phyloP scores from a whole-genome alignment of 2,329 filamentous ascomycete genomes.

The Penicillium vulpinum region DNA sequence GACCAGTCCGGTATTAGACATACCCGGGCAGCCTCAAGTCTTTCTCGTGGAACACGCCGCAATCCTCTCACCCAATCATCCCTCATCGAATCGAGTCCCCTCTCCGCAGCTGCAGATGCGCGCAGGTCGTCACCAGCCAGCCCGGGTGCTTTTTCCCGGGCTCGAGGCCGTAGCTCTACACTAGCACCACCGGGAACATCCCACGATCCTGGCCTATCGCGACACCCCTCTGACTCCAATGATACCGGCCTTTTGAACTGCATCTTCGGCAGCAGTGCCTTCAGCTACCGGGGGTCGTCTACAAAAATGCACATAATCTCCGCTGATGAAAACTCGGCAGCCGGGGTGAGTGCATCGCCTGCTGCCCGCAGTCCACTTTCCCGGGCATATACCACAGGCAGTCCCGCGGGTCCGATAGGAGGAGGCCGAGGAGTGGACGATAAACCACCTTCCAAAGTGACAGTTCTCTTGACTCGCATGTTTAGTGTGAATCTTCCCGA shows the following conservation, averaged over 20 bases:
- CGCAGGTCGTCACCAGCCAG: slow-evolving; percentile 35
- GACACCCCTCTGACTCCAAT: slow-evolving; percentile 48
- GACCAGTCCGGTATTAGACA: slow-evolving; percentile 35
- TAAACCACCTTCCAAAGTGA: slow-evolving; percentile 49
- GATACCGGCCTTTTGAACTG: slow-evolving; percentile 57
- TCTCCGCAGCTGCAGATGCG: slow-evolving; percentile 34
- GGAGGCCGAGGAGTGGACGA: slow-evolving; percentile 29
- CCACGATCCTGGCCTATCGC: slow-evolving; percentile 38
- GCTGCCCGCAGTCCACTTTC: slow-evolving; percentile 37
- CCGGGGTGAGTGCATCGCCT: slow-evolving; percentile 27
- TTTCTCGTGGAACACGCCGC: slow-evolving; percentile 38
- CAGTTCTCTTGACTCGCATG: slow-evolving; percentile 59
- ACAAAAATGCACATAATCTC: slow-evolving; percentile 62
- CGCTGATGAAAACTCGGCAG: slow-evolving; percentile 37
- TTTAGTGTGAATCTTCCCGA: slow-evolving; percentile 59
- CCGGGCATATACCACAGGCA: slow-evolving; percentile 42
- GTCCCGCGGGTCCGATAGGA: slow-evolving; percentile 30
- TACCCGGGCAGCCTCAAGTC: slow-evolving; percentile 40
- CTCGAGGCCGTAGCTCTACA: slow-evolving; percentile 48
- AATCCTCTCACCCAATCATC: slow-evolving; percentile 37
- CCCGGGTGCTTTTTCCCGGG: slow-evolving; percentile 43
- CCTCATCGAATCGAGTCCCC: slow-evolving; percentile 35
- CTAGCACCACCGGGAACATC: slow-evolving; percentile 37
- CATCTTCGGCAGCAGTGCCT: slow-evolving; percentile 61
- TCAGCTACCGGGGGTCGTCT: slow-evolving; percentile 59